These are phyloP conservation scores for Turritis glabra DNA, from an alignment of 345 rosid species.

Conservation along the genomic window DNA sequence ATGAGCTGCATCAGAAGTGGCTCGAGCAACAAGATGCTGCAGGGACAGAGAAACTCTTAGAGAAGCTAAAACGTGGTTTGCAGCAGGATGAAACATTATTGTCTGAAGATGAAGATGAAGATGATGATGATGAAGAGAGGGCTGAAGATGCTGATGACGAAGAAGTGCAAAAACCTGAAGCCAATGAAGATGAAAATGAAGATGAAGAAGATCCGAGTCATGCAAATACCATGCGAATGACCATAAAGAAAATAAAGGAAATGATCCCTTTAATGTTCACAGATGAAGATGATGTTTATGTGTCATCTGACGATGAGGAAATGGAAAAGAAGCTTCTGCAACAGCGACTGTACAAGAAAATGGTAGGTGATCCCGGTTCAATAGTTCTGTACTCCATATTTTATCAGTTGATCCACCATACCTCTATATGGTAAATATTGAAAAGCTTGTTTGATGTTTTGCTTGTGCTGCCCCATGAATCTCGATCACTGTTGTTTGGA, in stretches of 20 bases:
- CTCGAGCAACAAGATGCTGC: constrained; percentile 86
- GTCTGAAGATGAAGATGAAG: constrained; percentile 50
- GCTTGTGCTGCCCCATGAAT: constrained; percentile 13
- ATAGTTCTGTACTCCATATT: neutral
- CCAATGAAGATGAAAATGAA: constrained; percentile 43
- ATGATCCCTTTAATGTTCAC: constrained; percentile 88
- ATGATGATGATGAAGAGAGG: constrained; percentile 44
- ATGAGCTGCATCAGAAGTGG: constrained; percentile 91
- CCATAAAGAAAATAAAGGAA: constrained; percentile 75
- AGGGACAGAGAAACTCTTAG: constrained; percentile 80
- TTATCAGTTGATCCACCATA: constrained; percentile 9
- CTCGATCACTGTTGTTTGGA: constrained; percentile 19
- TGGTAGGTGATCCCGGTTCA: constrained; percentile 52
- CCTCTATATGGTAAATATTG: neutral
- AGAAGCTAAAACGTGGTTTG: constrained; percentile 62
- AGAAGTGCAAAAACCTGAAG: constrained; percentile 45
- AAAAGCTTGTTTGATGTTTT: constrained; percentile 1
- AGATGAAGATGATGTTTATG: constrained; percentile 71
- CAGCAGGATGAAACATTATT: constrained; percentile 45
- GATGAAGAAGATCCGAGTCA: constrained; percentile 49
- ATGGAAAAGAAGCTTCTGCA: constrained; percentile 52
- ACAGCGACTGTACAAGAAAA: constrained; percentile 52
- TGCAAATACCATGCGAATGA: constrained; percentile 50
- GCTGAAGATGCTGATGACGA: constrained; percentile 50
- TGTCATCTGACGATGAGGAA: constrained; percentile 93